Base-by-base conservation (phyloP, 495 filamentous ascomycete genomes). In the Cercophora sp. region DNA sequence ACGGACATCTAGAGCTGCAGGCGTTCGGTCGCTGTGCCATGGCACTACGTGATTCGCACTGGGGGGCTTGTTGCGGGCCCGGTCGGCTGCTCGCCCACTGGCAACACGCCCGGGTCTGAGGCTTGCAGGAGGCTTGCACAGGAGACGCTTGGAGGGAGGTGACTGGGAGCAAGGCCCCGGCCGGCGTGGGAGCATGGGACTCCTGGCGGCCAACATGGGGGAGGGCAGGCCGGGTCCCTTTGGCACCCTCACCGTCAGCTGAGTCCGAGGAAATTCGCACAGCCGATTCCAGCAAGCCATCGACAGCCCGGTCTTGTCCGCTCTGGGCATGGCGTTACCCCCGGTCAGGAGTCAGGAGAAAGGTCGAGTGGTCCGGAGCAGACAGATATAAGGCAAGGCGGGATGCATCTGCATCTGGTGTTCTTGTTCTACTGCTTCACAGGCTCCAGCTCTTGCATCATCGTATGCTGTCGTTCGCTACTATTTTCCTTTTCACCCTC, bases 191-290 rank as follows among this genome's bases (percentile, higher is more conserved):
- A 16, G 5, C 20, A n/a, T 18, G 40, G 8, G 35, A 24, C 40
- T 15, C 20, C 19, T 22, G 16, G 19, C 18, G 16, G 40, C 40
- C 40, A 16, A 43, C 46, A 19, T 20, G 19, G 29, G n/a, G n/a
- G n/a, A n/a, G n/a, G n/a, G n/a, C n/a, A n/a, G n/a, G n/a, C n/a
- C n/a, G n/a, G n/a, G n/a, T n/a, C n/a, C n/a, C n/a, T n/a, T n/a
- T n/a, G n/a, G 43, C 43, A 47, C 29, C 22, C 27, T 13, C 46
- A 37, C 9, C 18, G 46, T 48, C 46, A 48, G 46, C 46, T 48
- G 46, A 48, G 46, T 37, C 19, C 46, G 29, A 20, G 32, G 20
- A 5, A 34, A 46, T 46, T 18, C 31, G 31, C 46, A 48, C 46
- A 47, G 43, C 43, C 43, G 43, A 47, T 47, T n/a, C n/a, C n/a